Evolutionary conservation across 2,329 filamentous ascomycete species (phyloP), one percentile per base, ranked within the genome.

Genomic region (Akanthomyces dipterigenus): DNA sequence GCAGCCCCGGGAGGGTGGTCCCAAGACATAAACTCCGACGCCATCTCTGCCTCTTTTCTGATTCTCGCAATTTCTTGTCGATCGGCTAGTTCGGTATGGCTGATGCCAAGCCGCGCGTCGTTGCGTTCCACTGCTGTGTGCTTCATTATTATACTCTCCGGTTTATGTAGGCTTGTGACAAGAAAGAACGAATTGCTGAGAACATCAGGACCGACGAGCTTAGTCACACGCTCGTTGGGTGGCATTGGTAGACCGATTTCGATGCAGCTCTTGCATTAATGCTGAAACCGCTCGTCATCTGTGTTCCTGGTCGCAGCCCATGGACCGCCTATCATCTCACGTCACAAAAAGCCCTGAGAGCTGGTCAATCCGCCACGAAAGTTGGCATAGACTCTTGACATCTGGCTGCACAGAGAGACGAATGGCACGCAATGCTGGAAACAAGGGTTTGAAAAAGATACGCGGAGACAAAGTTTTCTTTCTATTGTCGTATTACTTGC

Each of bases 41-140:
- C 43, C 55, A 24, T 6, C 26, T 34, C 40, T 36, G 22, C 11
- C 16, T 22, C n/a, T 28, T n/a, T 14, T 12, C 34, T 40, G 6
- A n/a, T 40, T 14, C 1, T 16, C 26, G 22, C n/a, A 55, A 56
- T 46, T 26, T 38, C n/a, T 46, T 38, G 55, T 57, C 42, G 55
- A 57, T 57, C 55, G 55, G 55, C 20, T 57, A 57, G 31, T 57
- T 57, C 55, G 55, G 55, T 49, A 49, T 57, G 55, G 55, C 55
- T 57, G 38, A 57, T 57, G 55, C 55, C 55, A 49, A 57, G 45
- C 31, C 43, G 55, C 43, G 43, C 38, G 53, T 45, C 36, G 34
- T 20, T 34, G 12, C 20, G 3, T 22, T 38, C 28, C 5, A 5
- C 12, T 48, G 45, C 48, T 50, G 26, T 50, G 45, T 5, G 22